A percentile compares a stretch with the other conserved stretches of the same genome.
These are phyloP conservation scores for Podospora conica DNA, from an alignment of 495 filamentous ascomycete species.

Conservation along the genomic window DNA sequence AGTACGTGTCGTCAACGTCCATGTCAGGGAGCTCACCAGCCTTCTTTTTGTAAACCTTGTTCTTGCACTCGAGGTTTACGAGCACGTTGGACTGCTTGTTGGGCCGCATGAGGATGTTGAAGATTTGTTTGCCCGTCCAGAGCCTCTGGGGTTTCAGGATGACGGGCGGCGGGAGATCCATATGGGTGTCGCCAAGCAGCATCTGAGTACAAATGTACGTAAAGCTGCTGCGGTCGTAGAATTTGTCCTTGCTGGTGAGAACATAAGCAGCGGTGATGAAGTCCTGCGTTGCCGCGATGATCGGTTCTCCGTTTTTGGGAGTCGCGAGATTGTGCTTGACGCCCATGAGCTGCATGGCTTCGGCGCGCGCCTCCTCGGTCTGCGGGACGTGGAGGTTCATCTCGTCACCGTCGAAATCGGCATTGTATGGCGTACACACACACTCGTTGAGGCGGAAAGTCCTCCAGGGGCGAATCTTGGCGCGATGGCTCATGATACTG, in stretches of 20 bases:
- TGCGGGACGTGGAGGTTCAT: slow-evolving; percentile 99
- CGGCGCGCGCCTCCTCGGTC: slow-evolving; percentile 89
- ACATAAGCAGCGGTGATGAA: slow-evolving; percentile 95
- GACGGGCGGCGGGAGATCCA: slow-evolving; percentile 81
- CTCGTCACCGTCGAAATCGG: slow-evolving; percentile 99
- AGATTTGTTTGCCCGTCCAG: slow-evolving; percentile 98
- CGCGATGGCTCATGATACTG: slow-evolving; percentile 90
- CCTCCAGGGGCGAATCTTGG: slow-evolving; percentile 88
- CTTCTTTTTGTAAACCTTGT: slow-evolving; percentile 64
- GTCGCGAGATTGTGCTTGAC: slow-evolving; percentile 95
- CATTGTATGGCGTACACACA: slow-evolving; percentile 97
- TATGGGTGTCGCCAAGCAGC: slow-evolving; percentile 71
- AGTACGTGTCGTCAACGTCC: slow-evolving; percentile 75
- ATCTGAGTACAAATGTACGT: slow-evolving; percentile 88
- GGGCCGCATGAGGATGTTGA: slow-evolving; percentile 90
- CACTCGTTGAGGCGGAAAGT: slow-evolving; percentile 97
- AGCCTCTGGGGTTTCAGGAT: slow-evolving; percentile 79
- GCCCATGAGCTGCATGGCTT: slow-evolving; percentile 95
- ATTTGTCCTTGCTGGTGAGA: slow-evolving; percentile 85
- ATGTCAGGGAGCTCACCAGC: slow-evolving; percentile 59
- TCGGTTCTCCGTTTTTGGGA: slow-evolving; percentile 95
- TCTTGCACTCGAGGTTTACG: slow-evolving; percentile 90
- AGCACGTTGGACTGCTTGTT: slow-evolving; percentile 71
- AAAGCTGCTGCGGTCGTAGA: slow-evolving; percentile 81
- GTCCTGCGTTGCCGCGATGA: slow-evolving; percentile 96